Conservation (phyloP, 2,329 filamentous ascomycete species). For the Ceratocystis variospora region DNA sequence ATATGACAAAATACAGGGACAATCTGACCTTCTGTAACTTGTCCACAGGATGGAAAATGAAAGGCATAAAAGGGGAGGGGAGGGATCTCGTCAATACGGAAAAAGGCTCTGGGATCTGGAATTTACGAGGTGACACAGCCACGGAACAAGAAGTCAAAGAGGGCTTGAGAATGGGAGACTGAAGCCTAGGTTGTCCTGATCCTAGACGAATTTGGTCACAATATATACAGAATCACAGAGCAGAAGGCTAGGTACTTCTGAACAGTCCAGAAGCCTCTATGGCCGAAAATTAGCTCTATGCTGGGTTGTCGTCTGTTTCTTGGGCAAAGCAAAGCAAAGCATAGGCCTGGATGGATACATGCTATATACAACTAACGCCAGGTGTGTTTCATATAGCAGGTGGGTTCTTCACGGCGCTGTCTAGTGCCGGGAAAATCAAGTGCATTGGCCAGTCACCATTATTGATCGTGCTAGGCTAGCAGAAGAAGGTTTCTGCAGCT, state of each 20-base stretch:
- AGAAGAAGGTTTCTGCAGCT: neutral
- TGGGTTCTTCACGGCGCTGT: neutral
- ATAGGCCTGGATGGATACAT: no score
- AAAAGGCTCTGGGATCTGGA: neutral
- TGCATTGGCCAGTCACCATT: neutral
- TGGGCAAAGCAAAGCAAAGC: neutral
- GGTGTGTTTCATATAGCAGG: neutral
- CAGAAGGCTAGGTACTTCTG: neutral
- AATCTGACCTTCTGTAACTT: no score
- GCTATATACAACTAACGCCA: neutral
- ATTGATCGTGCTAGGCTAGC: neutral
- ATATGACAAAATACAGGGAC: no score
- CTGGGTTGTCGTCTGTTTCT: neutral
- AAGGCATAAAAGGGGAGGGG: neutral
- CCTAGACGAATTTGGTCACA: neutral
- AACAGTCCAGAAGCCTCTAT: neutral
- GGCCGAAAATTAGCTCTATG: neutral
- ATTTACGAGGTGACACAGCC: neutral
- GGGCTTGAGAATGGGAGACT: neutral
- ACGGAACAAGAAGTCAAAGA: neutral
- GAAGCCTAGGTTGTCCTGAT: neutral
- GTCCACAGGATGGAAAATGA: neutral
- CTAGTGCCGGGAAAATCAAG: neutral
- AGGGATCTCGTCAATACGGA: neutral
- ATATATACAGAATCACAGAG: neutral